phyloP scores from a whole-genome alignment of 1,284 basidiomycete genomes.

The Sporisorium graminicola region DNA sequence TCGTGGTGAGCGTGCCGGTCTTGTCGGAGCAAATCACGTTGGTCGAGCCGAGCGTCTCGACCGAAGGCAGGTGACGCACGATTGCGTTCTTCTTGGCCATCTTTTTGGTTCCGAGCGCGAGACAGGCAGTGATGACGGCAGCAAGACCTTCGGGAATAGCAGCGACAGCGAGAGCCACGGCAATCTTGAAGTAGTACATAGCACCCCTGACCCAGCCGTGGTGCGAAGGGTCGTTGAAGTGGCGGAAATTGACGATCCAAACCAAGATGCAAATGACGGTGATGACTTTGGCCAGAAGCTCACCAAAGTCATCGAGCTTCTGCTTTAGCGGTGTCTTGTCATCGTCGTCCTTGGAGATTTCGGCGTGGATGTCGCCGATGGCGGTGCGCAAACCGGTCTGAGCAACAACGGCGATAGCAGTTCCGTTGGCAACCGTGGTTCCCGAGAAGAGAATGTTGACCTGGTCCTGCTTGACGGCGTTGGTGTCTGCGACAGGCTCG shows the following conservation, averaged over 20 bases:
- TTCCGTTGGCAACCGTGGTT: constrained; percentile 65
- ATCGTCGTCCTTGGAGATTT: constrained; percentile 65
- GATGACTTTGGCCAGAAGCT: constrained; percentile 67
- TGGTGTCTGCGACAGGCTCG: constrained; percentile 51
- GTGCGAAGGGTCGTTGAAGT: constrained; percentile 68
- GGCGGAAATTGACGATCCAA: constrained; percentile 68
- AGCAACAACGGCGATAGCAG: constrained; percentile 62
- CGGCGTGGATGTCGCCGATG: constrained; percentile 67
- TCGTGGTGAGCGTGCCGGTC: constrained; percentile 69
- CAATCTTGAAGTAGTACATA: constrained; percentile 70
- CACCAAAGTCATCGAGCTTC: constrained; percentile 69
- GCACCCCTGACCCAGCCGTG: constrained; percentile 67
- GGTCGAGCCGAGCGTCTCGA: constrained; percentile 68
- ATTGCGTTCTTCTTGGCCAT: constrained; percentile 70
- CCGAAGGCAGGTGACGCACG: constrained; percentile 66
- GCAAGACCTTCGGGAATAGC: constrained; percentile 69
- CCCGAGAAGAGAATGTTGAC: constrained; percentile 68
- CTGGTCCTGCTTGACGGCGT: constrained; percentile 69
- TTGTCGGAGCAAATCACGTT: constrained; percentile 70
- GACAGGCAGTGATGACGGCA: constrained; percentile 68
- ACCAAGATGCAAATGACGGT: constrained; percentile 68
- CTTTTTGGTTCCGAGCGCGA: constrained; percentile 68
- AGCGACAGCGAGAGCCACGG: constrained; percentile 68
- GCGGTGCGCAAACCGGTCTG: constrained; percentile 64
- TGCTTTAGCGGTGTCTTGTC: constrained; percentile 68